Evolutionary conservation across 805 yeast species (phyloP).

Genomic region (Yarrowia keelungensis): DNA sequence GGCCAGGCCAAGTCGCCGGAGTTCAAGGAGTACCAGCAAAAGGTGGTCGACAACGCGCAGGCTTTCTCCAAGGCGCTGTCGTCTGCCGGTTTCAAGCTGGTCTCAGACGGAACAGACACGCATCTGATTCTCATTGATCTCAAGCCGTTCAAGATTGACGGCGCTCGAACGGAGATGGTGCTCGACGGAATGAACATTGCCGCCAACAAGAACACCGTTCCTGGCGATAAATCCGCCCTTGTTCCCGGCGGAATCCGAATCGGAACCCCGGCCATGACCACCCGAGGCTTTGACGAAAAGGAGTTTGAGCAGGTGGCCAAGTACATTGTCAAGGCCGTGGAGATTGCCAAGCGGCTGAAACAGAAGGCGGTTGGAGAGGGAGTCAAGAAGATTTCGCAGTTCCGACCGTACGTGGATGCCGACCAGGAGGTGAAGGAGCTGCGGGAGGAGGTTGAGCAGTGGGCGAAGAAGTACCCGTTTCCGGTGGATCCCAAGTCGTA

Average conservation of each 20-base stretch:
- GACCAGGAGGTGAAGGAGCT: conserved; percentile 65
- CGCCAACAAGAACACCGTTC: conserved; percentile 93
- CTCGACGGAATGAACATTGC: conserved; percentile 92
- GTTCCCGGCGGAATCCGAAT: conserved; percentile 96
- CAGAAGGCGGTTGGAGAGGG: conserved; percentile 71
- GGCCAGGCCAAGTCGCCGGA: conserved; percentile 91
- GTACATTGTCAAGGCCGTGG: conserved; percentile 80
- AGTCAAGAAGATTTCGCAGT: conserved; percentile 64
- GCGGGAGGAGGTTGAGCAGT: conserved; percentile 69
- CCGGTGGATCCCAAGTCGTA: conserved; percentile 54
- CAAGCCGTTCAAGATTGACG: conserved; percentile 82
- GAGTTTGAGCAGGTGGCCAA: conserved; percentile 84
- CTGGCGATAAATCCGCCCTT: conserved; percentile 94
- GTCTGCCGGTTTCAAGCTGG: conserved; percentile 73
- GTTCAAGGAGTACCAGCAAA: conserved; percentile 82
- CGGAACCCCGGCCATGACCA: conserved; percentile 99
- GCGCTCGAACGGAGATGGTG: conserved; percentile 93
- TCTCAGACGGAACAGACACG: conserved; percentile 93
- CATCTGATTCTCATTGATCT: conserved; percentile 88
- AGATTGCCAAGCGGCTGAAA: conserved; percentile 67
- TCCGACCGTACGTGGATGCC: conserved; percentile 73
- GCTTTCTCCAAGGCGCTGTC: conserved; percentile 73
- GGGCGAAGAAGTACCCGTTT: conserved; percentile 82
- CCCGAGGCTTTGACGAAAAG: conserved; percentile 82
- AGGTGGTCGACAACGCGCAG: conserved; percentile 82